These are phyloP conservation scores for Myxozyma vanderwaltii DNA, from an alignment of 805 yeast species.

Conservation along the genomic window DNA sequence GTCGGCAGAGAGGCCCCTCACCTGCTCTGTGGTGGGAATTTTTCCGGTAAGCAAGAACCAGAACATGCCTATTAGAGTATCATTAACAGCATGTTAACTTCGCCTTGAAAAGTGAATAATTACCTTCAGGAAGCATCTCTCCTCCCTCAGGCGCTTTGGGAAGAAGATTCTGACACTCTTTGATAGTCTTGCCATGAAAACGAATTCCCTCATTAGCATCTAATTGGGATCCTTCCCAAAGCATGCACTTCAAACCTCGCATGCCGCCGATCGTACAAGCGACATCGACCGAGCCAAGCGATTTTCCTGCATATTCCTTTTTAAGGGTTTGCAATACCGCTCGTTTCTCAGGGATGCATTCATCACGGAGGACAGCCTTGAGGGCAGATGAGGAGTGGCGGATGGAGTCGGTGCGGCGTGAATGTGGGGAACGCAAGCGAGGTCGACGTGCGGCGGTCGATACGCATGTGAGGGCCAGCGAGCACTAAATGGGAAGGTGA, in stretches of 20 bases:
- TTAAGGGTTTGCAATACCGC: slow-evolving; percentile 49
- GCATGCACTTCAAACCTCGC: slow-evolving; percentile 74
- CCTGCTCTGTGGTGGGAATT: slow-evolving; percentile 63
- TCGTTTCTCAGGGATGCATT: slow-evolving; percentile 49
- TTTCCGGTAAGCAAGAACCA: slow-evolving; percentile 79
- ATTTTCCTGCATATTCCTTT: slow-evolving; percentile 42
- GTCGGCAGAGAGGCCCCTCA: slow-evolving; percentile 57
- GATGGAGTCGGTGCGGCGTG: neutral
- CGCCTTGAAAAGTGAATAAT: neutral
- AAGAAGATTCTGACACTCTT: slow-evolving; percentile 65
- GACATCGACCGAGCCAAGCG: slow-evolving; percentile 52
- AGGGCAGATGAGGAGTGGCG: slow-evolving; percentile 37
- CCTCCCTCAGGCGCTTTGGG: slow-evolving; percentile 58
- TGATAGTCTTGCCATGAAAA: slow-evolving; percentile 75
- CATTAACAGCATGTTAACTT: neutral
- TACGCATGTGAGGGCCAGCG: neutral
- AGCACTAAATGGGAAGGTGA: too few relatives aligned
- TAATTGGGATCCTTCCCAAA: slow-evolving; percentile 79
- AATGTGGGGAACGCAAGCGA: slow-evolving; percentile 6
- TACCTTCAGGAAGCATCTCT: slow-evolving; percentile 70
- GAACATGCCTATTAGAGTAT: slow-evolving; percentile 49
- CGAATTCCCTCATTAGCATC: slow-evolving; percentile 77
- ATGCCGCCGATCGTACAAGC: slow-evolving; percentile 65
- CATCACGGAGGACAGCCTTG: slow-evolving; percentile 42
- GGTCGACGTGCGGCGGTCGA: neutral